Evolutionary conservation across 345 rosid species (phyloP), one percentile per base, ranked within the genome.

Genomic region (Anacardium occidentale): DNA sequence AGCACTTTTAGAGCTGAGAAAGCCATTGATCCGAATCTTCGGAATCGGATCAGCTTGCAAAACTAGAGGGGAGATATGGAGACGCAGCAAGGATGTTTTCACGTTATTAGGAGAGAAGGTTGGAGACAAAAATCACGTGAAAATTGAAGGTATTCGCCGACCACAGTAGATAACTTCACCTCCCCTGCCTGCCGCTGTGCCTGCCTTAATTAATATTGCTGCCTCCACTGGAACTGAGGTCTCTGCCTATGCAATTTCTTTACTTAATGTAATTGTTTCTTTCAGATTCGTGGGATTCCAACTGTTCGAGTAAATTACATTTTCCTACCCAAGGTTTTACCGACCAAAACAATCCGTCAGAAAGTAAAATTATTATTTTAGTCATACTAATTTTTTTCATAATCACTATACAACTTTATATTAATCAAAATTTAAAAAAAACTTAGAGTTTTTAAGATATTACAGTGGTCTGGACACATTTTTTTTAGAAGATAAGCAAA

Each of bases 81-180:
- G 8, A 62, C 5, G 32, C 0, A 37, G 8, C 15, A 3, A n/a
- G 51, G 5, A 25, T 32, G 52, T n/a, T 50, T 9, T 3, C 26
- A 44, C 50, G 26, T 50, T 7, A 20, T 67, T 47, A 52, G 61
- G 64, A 3, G 62, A 20, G n/a, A 45, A 26, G 44, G 44, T 15
- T 55, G 53, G 51, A 26, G 78, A 62, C 76, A 48, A 42, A 25
- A 48, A 62, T 74, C 76, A 71, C 81, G 60, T 77, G 72, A 24
- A 63, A 66, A 68, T 75, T 68, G 74, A 68, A 76, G n/a, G 21
- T 2, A 12, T 56, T 59, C 53, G 64, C 71, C 64, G 59, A 76
- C 47, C 48, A 21, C 21, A 54, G 52, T 63, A 51, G 44, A 34
- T 24, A 64, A 0, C 71, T 50, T 18, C 45, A 37, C 51, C 25